Evolutionary conservation across 75 land plant species (phyloP).

Genomic region (Pinus tabuliformis): DNA sequence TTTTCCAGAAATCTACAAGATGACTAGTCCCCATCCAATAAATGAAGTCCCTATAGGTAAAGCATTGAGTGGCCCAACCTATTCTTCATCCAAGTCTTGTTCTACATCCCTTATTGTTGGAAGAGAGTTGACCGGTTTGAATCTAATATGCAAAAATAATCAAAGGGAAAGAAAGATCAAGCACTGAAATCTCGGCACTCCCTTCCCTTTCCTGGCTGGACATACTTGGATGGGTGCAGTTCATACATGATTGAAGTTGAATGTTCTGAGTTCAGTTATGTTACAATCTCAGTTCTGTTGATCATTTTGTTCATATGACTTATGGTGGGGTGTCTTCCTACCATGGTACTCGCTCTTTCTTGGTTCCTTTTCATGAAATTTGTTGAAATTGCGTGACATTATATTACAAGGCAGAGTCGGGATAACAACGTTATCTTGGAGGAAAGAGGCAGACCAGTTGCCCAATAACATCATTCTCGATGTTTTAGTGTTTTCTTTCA

Average conservation of each 20-base stretch:
- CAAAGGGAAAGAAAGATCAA: background rate
- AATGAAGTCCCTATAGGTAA: too few relatives aligned
- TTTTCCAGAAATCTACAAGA: too few relatives aligned
- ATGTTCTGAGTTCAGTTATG: background rate
- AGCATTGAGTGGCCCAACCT: too few relatives aligned
- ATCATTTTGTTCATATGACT: conserved; percentile 5
- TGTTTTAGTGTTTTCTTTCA: too few relatives aligned
- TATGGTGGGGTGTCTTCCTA: background rate
- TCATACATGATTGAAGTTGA: background rate
- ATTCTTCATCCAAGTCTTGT: too few relatives aligned
- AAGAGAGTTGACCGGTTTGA: too few relatives aligned
- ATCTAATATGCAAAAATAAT: background rate
- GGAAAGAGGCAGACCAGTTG: too few relatives aligned
- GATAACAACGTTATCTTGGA: too few relatives aligned
- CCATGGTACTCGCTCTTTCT: background rate
- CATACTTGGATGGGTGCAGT: background rate
- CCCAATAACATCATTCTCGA: too few relatives aligned
- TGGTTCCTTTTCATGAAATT: conserved; percentile 5
- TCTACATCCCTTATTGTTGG: too few relatives aligned
- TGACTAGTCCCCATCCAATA: too few relatives aligned
- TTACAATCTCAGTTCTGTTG: background rate
- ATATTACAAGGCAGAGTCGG: too few relatives aligned
- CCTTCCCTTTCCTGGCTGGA: background rate
- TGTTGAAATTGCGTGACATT: background rate
- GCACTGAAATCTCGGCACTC: background rate